Conservation (phyloP, 2,329 filamentous ascomycete genomes). For the Phialophora verrucosa region DNA sequence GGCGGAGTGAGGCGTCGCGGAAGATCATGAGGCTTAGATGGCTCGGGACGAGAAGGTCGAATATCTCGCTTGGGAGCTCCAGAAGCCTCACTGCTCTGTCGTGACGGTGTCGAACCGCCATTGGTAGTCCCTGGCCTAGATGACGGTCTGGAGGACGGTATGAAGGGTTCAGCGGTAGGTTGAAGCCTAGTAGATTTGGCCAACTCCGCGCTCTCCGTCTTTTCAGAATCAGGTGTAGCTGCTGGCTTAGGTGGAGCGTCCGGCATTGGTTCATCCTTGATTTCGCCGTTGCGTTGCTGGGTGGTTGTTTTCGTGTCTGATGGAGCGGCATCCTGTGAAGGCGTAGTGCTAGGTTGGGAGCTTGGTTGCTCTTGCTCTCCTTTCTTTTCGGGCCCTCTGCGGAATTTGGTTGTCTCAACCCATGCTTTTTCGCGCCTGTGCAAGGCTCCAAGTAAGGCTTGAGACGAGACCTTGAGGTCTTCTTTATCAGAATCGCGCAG, state of each 20-base stretch:
- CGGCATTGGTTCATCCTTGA: constrained; percentile 53
- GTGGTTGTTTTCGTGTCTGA: constrained; percentile 40
- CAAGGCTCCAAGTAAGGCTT: constrained; percentile 56
- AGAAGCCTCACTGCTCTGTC: constrained; percentile 18
- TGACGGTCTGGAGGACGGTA: constrained; percentile 18
- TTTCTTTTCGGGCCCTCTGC: constrained; percentile 36
- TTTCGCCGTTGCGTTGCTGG: constrained; percentile 52
- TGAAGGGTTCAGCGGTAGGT: constrained; percentile 24
- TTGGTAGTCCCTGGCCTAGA: constrained; percentile 24
- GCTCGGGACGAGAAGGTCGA: constrained; percentile 28
- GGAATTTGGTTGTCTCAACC: constrained; percentile 52
- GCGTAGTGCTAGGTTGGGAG: constrained; percentile 30
- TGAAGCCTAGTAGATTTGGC: constrained; percentile 22
- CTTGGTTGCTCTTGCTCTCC: constrained; percentile 25
- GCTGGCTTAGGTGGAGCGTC: constrained; percentile 42
- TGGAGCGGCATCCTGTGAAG: constrained; percentile 38
- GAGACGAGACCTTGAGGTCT: constrained; percentile 57
- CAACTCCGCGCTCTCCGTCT: constrained; percentile 25
- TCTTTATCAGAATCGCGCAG: constrained; percentile 54
- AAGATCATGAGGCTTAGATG: constrained; percentile 35
- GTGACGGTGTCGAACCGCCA: constrained; percentile 29
- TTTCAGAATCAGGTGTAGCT: constrained; percentile 28
- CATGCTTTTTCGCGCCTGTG: constrained; percentile 57
- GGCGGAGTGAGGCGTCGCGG: constrained; percentile 49
- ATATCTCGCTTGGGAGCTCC: constrained; percentile 26